A percentile compares a stretch with the other conserved stretches of the same genome.
These are phyloP conservation scores for Gossypium arboreum DNA, from an alignment of 345 rosid genomes.

Conservation along the genomic window DNA sequence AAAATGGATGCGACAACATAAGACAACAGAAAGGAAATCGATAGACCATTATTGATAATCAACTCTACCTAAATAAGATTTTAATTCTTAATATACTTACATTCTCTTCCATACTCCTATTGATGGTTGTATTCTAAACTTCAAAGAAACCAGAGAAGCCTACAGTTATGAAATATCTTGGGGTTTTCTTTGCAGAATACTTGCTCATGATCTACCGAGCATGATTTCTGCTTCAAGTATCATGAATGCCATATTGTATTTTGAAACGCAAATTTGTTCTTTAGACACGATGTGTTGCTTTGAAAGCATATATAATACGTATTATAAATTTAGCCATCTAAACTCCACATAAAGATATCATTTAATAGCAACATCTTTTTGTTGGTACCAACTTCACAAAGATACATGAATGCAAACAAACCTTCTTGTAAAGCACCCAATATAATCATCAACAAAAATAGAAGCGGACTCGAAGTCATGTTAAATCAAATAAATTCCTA, in stretches of 20 bases:
- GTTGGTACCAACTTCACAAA: neutral
- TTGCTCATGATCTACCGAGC: neutral
- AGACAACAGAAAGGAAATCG: neutral
- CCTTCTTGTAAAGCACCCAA: neutral
- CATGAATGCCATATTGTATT: neutral
- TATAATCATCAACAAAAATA: neutral
- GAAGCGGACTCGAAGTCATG: neutral
- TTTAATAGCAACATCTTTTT: neutral
- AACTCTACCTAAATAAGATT: neutral
- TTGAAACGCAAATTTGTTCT: neutral
- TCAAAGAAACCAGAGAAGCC: neutral
- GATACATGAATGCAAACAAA: neutral
- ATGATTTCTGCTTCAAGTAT: conserved; percentile 2
- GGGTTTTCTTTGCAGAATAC: neutral
- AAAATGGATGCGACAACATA: neutral
- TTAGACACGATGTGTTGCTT: neutral
- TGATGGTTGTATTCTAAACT: neutral
- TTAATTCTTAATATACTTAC: neutral
- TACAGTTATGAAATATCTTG: conserved; percentile 5
- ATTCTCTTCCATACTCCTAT: neutral
- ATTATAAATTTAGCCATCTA: neutral
- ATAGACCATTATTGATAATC: neutral
- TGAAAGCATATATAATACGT: neutral
- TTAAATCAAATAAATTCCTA: neutral
- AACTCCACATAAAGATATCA: neutral